Evolutionary conservation across 164 flowering plant species (phyloP).

Genomic region (Cinnamomum chago): DNA sequence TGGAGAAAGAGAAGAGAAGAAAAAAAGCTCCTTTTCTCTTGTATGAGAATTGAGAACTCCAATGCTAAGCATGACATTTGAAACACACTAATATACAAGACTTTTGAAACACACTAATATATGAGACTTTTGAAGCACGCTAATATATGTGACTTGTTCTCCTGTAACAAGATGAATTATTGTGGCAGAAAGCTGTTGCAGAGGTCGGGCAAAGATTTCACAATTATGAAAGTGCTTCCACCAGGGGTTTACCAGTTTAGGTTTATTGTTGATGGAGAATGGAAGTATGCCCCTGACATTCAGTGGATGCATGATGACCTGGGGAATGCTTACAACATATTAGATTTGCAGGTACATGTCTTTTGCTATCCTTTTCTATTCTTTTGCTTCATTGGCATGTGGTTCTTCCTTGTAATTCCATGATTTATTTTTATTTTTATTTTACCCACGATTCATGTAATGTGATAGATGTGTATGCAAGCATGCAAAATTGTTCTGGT

Average conservation of each 20-base stretch:
- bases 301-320: constrained; percentile 66
- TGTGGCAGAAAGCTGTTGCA: constrained; percentile 57
- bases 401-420: not conserved
- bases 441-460: too few relatives aligned
- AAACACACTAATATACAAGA: too few relatives aligned
- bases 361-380: not conserved
- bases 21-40: not conserved
- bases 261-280: constrained; percentile 78
- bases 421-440: too few relatives aligned
- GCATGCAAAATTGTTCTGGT: too few relatives aligned
- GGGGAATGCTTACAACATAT: constrained; percentile 60
- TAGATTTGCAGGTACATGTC: constrained; percentile 68
- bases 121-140: too few relatives aligned
- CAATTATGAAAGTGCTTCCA: constrained; percentile 79
- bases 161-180: not conserved
- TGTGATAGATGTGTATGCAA: too few relatives aligned
- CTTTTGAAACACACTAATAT: too few relatives aligned
- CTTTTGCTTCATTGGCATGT: not conserved
- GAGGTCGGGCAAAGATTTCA: constrained; percentile 85
- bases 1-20: too few relatives aligned
- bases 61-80: not conserved
- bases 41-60: not conserved
- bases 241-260: constrained; percentile 87
- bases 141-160: not conserved
- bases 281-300: constrained; percentile 69